Base-by-base conservation (phyloP, 768 basidiomycete genomes). In the Lentinula detonsa region DNA sequence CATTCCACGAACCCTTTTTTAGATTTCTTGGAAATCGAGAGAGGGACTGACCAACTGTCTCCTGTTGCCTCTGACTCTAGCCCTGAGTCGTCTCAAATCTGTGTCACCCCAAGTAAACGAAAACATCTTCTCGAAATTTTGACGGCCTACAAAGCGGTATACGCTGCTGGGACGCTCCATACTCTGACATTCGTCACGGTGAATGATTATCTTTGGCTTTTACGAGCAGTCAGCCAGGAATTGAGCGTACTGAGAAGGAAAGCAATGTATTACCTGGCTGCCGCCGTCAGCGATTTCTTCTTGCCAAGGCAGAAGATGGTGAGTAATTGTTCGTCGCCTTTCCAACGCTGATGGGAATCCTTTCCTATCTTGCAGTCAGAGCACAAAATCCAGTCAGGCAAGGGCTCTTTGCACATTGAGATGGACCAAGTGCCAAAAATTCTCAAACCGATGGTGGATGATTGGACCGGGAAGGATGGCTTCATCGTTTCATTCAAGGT, bases 371-470 rank as follows among this genome's bases (percentile, higher is more conserved):
- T 9, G 0, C 67, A 97, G 96, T 90, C 93, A 1, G 94, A 93
- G 74, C 97, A 99, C 76, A 99, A 99, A 76, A 98, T 99, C 40
- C 96, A 98, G 69, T 97, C 95, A 0, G 92, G 93, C 33, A 95
- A 96, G 70, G 96, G 95, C 1, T 95, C 88, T 65, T 76, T 98
- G 28, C 84, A 85, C 50, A 91, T 98, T 60, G 95, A 98, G 73
- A 99, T 98, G 97, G 97, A 99, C 69, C 95, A 98, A 72, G 95
- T 98, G 0, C 97, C 97, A 7, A 99, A 99, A 74, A 88, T 98
- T 39, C 76, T 99, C 50, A 91, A 92, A 72, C 90, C 94, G 0
- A 78, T 99, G 75, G 95, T 98, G 6, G 86, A 90, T 49, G 93
- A 98, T 71, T 99, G 97, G 96, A 89, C 86, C 1, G 48, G 57